A percentile compares a stretch with the other conserved stretches of the same genome.
Conservation (phyloP, 2,329 filamentous ascomycete species). For the Daldinia sp. region DNA sequence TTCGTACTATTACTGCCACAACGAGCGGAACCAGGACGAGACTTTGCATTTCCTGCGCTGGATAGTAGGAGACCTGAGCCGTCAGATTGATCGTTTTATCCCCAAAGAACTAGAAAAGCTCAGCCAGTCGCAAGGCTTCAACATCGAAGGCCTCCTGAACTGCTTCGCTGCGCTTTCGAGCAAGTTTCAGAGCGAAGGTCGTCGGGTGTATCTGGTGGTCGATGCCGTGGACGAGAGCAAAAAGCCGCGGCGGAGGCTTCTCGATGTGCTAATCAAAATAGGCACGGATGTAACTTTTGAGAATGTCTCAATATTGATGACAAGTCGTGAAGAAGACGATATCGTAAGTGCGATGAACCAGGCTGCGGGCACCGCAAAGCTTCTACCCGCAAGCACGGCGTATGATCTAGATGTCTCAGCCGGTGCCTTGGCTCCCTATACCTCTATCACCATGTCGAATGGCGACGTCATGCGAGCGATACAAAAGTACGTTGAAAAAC, state of each 20-base stretch:
- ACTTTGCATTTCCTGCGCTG: slow-evolving; percentile 47
- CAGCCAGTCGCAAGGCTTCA: slow-evolving; percentile 19
- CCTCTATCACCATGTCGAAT: slow-evolving; percentile 48
- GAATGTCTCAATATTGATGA: slow-evolving; percentile 48
- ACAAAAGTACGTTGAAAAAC: slow-evolving; percentile 36
- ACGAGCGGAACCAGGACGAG: slow-evolving; percentile 48
- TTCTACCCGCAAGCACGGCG: background rate
- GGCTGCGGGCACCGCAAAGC: background rate
- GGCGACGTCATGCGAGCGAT: slow-evolving; percentile 47
- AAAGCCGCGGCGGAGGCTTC: slow-evolving; percentile 38
- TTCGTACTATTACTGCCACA: slow-evolving; percentile 52
- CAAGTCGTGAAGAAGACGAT: slow-evolving; percentile 50
- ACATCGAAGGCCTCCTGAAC: slow-evolving; percentile 38
- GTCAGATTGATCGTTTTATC: slow-evolving; percentile 36
- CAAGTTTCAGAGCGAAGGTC: slow-evolving; percentile 21
- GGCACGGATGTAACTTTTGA: slow-evolving; percentile 42
- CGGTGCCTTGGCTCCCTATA: background rate
- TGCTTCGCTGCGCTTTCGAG: slow-evolving; percentile 42
- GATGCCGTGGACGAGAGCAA: slow-evolving; percentile 52
- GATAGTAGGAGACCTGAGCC: slow-evolving; percentile 46
- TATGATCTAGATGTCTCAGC: background rate
- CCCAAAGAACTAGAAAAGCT: slow-evolving; percentile 37
- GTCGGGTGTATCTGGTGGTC: slow-evolving; percentile 45
- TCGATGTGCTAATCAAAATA: slow-evolving; percentile 43
- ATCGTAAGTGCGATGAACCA: slow-evolving; percentile 40